A percentile compares a stretch with the other conserved stretches of the same genome.
Evolutionary conservation across 2,329 filamentous ascomycete genomes (phyloP).

Genomic region (Aureobasidium sp.): DNA sequence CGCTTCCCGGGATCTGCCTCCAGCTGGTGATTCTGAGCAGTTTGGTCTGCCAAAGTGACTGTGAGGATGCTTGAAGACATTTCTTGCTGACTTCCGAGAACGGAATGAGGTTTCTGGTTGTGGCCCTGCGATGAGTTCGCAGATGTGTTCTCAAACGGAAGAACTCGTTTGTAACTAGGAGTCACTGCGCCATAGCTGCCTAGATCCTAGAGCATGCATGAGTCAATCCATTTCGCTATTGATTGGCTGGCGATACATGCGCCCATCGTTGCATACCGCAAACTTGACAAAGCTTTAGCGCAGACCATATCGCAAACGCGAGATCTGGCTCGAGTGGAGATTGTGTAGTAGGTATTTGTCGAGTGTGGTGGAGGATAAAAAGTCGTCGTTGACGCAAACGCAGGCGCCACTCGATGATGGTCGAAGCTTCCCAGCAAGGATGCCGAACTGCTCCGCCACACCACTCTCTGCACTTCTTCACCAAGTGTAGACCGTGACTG

Average conservation of each 20-base stretch:
- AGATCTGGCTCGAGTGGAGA: no score
- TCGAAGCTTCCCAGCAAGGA: background rate
- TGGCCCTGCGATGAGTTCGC: background rate
- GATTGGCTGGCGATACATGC: background rate
- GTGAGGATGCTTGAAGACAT: background rate
- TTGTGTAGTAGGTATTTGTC: no score
- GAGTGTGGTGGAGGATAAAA: no score
- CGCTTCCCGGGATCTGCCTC: background rate
- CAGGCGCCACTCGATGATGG: background rate
- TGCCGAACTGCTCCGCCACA: background rate
- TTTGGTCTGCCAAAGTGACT: background rate
- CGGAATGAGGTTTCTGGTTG: background rate
- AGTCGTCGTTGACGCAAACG: background rate
- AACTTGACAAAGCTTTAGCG: background rate
- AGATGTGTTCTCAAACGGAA: background rate
- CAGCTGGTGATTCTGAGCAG: background rate
- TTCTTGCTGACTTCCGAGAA: background rate
- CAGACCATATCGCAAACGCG: no score
- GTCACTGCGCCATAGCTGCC: background rate
- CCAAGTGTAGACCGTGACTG: no score
- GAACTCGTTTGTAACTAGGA: background rate
- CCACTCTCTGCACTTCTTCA: background rate
- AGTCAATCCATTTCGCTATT: background rate
- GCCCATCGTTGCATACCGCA: background rate
- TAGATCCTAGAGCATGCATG: background rate